Evolutionary conservation across 23 red algal genomes (phyloP).

Genomic region (Gracilaria caudata): DNA sequence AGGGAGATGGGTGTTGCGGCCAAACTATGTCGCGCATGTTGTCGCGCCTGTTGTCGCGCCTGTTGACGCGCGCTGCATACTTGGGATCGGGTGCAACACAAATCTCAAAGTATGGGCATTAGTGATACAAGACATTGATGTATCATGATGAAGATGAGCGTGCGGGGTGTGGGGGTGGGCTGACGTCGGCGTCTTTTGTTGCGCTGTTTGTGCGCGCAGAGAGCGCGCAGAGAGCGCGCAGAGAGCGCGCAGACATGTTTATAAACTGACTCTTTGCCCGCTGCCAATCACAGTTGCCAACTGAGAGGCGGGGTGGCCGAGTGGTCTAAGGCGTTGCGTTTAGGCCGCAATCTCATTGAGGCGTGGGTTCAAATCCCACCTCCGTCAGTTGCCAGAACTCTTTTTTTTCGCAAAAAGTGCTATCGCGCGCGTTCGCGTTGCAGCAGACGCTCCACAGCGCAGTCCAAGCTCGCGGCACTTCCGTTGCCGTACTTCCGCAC

Average conservation of each 20-base stretch:
- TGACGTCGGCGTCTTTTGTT: too few relatives aligned
- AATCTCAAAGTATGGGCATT: too few relatives aligned
- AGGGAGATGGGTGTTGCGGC: background rate
- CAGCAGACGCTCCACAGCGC: conserved; percentile 37
- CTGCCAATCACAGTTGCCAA: background rate
- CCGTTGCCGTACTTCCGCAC: conserved; percentile 18
- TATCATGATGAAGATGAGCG: too few relatives aligned
- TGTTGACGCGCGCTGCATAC: too few relatives aligned
- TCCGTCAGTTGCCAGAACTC: conserved; percentile 22
- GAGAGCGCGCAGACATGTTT: too few relatives aligned
- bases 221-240: too few relatives aligned
- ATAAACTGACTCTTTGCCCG: too few relatives aligned
- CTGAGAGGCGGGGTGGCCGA: conserved; percentile 60
- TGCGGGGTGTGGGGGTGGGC: too few relatives aligned
- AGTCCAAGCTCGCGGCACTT: background rate
- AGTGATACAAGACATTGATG: too few relatives aligned
- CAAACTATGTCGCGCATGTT: background rate
- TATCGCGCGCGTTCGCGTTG: background rate
- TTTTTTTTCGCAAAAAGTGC: background rate
- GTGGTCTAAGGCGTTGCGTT: conserved; percentile 79
- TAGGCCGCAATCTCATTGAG: conserved; percentile 76
- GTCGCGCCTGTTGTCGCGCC: too few relatives aligned
- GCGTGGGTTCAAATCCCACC: conserved; percentile 78
- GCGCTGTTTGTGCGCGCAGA: too few relatives aligned
- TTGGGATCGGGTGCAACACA: too few relatives aligned